Evolutionary conservation across 768 basidiomycete species (phyloP).

Genomic region (Boletus speciosus): DNA sequence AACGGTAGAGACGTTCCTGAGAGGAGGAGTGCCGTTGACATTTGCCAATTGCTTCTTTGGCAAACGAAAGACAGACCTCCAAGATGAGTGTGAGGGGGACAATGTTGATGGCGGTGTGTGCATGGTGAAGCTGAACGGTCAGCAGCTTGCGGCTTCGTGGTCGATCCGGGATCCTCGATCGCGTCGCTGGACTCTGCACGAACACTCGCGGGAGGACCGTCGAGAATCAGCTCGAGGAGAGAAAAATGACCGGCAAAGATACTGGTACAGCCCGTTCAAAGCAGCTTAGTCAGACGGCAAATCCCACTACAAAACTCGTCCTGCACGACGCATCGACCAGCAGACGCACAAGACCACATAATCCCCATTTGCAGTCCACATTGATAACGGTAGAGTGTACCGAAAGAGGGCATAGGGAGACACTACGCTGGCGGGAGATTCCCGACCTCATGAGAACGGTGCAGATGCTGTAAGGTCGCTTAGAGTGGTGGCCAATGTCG

Average conservation of each 20-base stretch:
- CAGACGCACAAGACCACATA: background rate
- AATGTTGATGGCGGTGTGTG: conserved; percentile 22
- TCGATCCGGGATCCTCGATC: conserved; percentile 27
- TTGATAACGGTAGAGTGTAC: background rate
- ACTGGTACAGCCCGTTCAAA: background rate
- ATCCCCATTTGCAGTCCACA: background rate
- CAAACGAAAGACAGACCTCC: conserved; percentile 77
- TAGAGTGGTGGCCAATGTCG: background rate
- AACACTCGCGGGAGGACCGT: conserved; percentile 11
- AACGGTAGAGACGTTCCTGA: conserved; percentile 22
- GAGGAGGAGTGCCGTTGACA: conserved; percentile 38
- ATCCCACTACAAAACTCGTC: background rate
- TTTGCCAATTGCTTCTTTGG: conserved; percentile 50
- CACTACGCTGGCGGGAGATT: background rate
- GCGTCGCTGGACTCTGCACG: background rate
- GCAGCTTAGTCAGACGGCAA: conserved; percentile 32
- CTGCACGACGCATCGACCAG: background rate
- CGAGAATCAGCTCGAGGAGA: conserved; percentile 3
- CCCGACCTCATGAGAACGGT: background rate
- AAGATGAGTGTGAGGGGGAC: conserved; percentile 35
- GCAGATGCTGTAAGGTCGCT: background rate
- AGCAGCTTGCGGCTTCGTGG: conserved; percentile 12
- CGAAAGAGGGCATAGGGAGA: background rate
- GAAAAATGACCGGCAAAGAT: conserved; percentile 19
- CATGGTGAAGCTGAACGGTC: conserved; percentile 14